Percentiles rank a stretch among this genome's conserved stretches.
phyloP scores from a whole-genome alignment of 169 alveolate genomes.

The Besnoitia besnoiti region DNA sequence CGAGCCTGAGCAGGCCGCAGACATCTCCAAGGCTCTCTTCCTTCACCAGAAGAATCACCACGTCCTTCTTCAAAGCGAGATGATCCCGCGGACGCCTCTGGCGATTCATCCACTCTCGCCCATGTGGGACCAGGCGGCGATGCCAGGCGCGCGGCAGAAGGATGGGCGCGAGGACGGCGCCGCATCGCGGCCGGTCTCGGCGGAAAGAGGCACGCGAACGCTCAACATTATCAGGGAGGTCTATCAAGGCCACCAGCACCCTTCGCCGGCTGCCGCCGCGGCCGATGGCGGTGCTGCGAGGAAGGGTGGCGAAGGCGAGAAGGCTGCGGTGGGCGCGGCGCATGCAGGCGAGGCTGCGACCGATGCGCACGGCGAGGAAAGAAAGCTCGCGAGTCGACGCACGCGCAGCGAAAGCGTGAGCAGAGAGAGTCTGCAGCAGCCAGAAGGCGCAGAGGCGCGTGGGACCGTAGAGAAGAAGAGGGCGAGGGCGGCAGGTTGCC shows the following conservation, averaged over 20 bases:
- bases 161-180: neutral
- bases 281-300: too few species aligned
- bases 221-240: slow-evolving; percentile 4
- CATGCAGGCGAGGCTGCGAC: too few species aligned
- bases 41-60: neutral
- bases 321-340: too few species aligned
- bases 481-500: too few species aligned
- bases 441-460: too few species aligned
- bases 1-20: slow-evolving; percentile 38
- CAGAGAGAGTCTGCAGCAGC: too few species aligned
- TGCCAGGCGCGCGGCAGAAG: neutral
- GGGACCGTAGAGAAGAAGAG: too few species aligned
- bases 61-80: neutral
- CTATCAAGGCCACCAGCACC: neutral
- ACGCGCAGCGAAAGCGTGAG: too few species aligned
- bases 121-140: neutral
- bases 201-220: slow-evolving; percentile 26
- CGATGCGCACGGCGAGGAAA: too few species aligned
- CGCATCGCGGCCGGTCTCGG: neutral
- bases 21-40: slow-evolving; percentile 18
- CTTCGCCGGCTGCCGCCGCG: neutral
- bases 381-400: too few species aligned
- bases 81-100: neutral
- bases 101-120: slow-evolving; percentile 18
- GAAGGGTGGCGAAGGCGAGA: too few species aligned